phyloP scores from a whole-genome alignment of 2,329 filamentous ascomycete genomes.

The Herpotrichia juniperi region DNA sequence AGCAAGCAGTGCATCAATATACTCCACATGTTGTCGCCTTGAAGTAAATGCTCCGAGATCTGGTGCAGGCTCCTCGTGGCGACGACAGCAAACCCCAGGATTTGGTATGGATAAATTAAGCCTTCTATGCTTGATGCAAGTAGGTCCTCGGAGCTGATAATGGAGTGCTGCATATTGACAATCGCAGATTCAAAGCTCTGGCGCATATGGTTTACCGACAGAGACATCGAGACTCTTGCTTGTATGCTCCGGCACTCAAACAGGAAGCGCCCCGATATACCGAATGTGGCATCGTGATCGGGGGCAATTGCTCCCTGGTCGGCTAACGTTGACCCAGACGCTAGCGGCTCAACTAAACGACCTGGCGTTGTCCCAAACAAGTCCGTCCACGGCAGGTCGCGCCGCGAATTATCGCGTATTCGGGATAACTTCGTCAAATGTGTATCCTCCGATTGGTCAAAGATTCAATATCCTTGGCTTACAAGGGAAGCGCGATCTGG shows the following conservation, averaged over 20 bases:
- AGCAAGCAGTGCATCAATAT: background rate
- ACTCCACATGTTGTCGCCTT: too few species aligned
- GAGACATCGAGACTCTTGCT: too few species aligned
- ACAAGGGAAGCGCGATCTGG: background rate
- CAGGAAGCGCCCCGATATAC: constrained; percentile 1
- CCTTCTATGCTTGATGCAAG: too few species aligned
- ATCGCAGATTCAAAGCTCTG: too few species aligned
- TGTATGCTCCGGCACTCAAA: background rate
- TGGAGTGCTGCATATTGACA: too few species aligned
- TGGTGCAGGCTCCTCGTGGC: too few species aligned
- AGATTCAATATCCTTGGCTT: background rate
- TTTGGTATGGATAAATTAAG: too few species aligned
- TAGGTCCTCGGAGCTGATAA: too few species aligned
- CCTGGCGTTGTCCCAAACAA: background rate
- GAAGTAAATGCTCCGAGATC: too few species aligned
- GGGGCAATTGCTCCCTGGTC: background rate
- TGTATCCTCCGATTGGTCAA: background rate
- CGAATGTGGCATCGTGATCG: background rate
- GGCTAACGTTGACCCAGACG: background rate
- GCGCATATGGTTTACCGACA: too few species aligned
- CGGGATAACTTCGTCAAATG: background rate
- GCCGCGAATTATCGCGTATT: background rate
- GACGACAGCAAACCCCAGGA: too few species aligned
- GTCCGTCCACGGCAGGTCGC: background rate
- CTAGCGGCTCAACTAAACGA: background rate